These are phyloP conservation scores for Pseudogymnoascus verrucosus DNA, from an alignment of 2,329 filamentous ascomycete species.

Conservation along the genomic window DNA sequence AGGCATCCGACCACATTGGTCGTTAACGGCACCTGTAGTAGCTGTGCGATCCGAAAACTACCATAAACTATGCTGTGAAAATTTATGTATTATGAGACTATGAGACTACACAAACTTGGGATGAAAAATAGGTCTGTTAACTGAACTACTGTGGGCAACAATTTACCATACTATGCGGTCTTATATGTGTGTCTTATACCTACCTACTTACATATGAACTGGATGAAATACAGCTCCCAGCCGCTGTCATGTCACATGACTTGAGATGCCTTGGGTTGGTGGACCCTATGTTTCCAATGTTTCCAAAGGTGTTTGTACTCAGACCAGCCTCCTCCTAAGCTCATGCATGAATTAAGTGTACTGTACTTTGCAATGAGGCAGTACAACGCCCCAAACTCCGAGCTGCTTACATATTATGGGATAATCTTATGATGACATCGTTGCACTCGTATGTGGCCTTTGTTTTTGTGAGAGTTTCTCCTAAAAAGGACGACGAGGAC, in stretches of 20 bases:
- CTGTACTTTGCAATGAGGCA: background rate
- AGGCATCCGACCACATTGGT: background rate
- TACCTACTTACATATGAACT: background rate
- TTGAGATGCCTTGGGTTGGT: background rate
- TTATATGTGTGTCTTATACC: slow-evolving; percentile 1
- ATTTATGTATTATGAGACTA: background rate
- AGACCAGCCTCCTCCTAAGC: background rate
- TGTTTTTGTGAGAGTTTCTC: background rate
- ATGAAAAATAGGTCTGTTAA: background rate
- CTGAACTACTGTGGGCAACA: background rate
- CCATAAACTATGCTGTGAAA: background rate
- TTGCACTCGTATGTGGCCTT: background rate
- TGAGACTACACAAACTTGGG: background rate
- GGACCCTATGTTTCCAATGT: background rate
- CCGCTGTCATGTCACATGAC: slow-evolving; percentile 2
- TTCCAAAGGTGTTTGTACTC: background rate
- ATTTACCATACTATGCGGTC: background rate
- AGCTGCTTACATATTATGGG: background rate
- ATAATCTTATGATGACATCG: slow-evolving; percentile 4
- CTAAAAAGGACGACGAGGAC: background rate
- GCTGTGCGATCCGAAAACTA: background rate
- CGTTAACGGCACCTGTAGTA: background rate
- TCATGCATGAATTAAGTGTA: background rate
- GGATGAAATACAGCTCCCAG: background rate
- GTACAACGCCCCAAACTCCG: background rate